Percentiles rank a stretch among this genome's conserved stretches.
Conservation (phyloP, 495 filamentous ascomycete species). For the Daldinia vernicosa region DNA sequence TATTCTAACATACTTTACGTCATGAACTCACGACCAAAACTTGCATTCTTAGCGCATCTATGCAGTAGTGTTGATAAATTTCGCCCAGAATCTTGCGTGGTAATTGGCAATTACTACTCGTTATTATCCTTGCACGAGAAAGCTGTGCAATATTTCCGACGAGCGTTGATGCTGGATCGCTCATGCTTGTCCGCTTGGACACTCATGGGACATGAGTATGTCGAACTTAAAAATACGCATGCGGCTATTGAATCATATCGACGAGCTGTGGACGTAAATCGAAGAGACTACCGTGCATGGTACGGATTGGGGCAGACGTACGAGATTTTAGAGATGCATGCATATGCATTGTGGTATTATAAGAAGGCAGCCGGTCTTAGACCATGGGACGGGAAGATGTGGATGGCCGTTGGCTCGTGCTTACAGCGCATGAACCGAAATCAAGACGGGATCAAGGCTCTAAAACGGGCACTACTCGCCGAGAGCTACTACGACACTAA, state of each 20-base stretch:
- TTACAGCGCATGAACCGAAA: constrained; percentile 85
- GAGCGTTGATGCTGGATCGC: constrained; percentile 92
- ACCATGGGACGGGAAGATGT: constrained; percentile 97
- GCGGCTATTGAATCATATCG: constrained; percentile 98
- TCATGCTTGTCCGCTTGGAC: constrained; percentile 96
- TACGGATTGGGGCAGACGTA: constrained; percentile 98
- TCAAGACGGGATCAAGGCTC: constrained; percentile 88
- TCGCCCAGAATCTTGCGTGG: constrained; percentile 94
- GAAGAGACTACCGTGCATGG: constrained; percentile 97
- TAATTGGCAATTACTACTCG: constrained; percentile 97
- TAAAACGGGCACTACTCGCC: constrained; percentile 88
- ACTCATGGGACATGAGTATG: constrained; percentile 98
- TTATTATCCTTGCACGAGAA: constrained; percentile 95
- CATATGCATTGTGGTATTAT: constrained; percentile 96
- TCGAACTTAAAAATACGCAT: constrained; percentile 99
- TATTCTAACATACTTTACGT: constrained; percentile 98
- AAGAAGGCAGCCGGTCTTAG: constrained; percentile 90
- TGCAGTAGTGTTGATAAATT: constrained; percentile 93
- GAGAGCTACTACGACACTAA: constrained; percentile 78
- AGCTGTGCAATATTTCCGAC: constrained; percentile 96
- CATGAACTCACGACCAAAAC: constrained; percentile 82
- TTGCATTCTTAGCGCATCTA: constrained; percentile 90
- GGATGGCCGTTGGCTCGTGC: constrained; percentile 93
- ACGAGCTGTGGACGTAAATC: constrained; percentile 94
- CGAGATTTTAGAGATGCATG: constrained; percentile 96